These are phyloP conservation scores for Jaenimonas drosophilae DNA, from an alignment of 208 protist species.

Conservation along the genomic window DNA sequence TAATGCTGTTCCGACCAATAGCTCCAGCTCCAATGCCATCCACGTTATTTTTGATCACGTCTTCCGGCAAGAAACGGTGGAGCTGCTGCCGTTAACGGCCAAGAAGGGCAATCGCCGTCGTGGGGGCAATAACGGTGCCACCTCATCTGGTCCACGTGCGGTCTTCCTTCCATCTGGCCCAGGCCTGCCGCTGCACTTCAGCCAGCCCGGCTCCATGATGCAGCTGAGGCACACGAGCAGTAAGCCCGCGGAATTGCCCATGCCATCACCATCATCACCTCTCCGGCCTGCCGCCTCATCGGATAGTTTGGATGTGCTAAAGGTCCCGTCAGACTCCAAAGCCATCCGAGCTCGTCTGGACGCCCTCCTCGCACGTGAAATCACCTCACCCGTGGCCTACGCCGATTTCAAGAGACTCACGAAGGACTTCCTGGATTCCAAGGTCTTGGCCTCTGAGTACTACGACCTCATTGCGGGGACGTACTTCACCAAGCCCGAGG, in stretches of 20 bases:
- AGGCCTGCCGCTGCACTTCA: not conserved
- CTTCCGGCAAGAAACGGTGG: slow-evolving; percentile 32
- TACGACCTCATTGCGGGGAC: slow-evolving; percentile 37
- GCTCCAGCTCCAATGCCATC: slow-evolving; percentile 49
- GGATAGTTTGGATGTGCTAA: slow-evolving; percentile 11
- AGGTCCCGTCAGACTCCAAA: slow-evolving; percentile 15
- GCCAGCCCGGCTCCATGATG: not conserved
- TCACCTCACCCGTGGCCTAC: slow-evolving; percentile 20
- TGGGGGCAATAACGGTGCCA: slow-evolving; percentile 3
- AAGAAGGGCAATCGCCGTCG: not conserved
- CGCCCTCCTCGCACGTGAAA: slow-evolving; percentile 21
- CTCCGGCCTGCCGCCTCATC: not conserved
- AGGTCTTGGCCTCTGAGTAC: slow-evolving; percentile 54
- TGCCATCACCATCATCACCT: not conserved
- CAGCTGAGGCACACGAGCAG: not conserved
- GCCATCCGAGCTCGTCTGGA: slow-evolving; percentile 32
- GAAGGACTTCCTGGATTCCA: slow-evolving; percentile 47
- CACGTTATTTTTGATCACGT: slow-evolving; percentile 78
- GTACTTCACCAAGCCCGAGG: slow-evolving; percentile 30
- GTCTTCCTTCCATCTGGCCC: not conserved
- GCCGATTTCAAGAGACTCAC: slow-evolving; percentile 40
- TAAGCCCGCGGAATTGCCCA: not conserved
- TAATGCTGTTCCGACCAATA: slow-evolving; percentile 27
- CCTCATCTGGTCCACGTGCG: slow-evolving; percentile 1
- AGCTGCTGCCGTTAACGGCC: slow-evolving; percentile 34